Percentiles rank a stretch among this genome's conserved stretches.
Evolutionary conservation across 2,329 filamentous ascomycete genomes (phyloP).

Genomic region (Calonectria hawksworthii): DNA sequence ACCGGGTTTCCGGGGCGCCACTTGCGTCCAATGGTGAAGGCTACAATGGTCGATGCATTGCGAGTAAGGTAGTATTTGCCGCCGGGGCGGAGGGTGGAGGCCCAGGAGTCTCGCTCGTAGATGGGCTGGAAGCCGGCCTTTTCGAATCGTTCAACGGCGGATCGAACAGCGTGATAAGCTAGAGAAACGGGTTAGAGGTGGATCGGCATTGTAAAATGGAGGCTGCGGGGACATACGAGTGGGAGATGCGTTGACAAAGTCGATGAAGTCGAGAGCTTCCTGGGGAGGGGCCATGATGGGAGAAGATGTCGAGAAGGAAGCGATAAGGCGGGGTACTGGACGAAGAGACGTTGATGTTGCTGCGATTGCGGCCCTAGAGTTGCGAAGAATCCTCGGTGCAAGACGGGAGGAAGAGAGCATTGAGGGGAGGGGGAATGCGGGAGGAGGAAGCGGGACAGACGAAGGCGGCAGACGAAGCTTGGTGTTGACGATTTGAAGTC

Average conservation of each 20-base stretch:
- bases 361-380: conserved; percentile 30
- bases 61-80: conserved; percentile 97
- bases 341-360: conserved; percentile 3
- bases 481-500: conserved; percentile 30
- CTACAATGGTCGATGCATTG: conserved; percentile 92
- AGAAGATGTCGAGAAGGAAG: conserved; percentile 48
- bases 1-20: conserved; percentile 95
- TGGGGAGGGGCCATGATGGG: conserved; percentile 66
- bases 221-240: conserved; percentile 74
- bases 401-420: conserved; percentile 39
- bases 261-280: conserved; percentile 85
- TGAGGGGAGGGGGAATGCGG: conserved; percentile 26
- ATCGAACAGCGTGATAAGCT: conserved; percentile 96
- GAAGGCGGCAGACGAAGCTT: conserved; percentile 29
- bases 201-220: neutral
- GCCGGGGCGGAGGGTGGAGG: conserved; percentile 81
- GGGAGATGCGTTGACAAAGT: conserved; percentile 94
- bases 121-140: conserved; percentile 90
- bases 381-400: conserved; percentile 30
- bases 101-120: conserved; percentile 92
- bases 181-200: conserved; percentile 37
- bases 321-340: neutral
- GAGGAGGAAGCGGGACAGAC: conserved; percentile 22
- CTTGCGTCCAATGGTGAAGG: conserved; percentile 90
- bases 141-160: conserved; percentile 80